Conservation (phyloP, 768 basidiomycete genomes). For the Brasilioporus rufonigricans region DNA sequence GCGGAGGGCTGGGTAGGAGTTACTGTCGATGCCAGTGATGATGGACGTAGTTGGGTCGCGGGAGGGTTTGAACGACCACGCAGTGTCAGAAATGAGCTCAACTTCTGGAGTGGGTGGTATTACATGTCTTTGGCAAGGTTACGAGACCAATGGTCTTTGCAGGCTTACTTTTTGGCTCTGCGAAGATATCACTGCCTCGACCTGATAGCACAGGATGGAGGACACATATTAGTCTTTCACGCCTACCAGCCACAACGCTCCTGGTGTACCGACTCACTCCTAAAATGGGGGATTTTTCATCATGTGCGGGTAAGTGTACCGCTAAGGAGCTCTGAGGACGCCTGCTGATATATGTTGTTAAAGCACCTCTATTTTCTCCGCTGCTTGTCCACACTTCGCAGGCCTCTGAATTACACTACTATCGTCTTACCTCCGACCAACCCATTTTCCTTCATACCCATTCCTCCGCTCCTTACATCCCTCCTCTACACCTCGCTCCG, state of each 20-base stretch:
- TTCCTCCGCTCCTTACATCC: slow-evolving; percentile 61
- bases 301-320: slow-evolving; percentile 30
- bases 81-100: slow-evolving; percentile 31
- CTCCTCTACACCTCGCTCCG: slow-evolving; percentile 14
- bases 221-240: slow-evolving; percentile 50
- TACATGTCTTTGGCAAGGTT: neutral
- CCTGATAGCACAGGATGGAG: slow-evolving; percentile 35
- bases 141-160: slow-evolving; percentile 10
- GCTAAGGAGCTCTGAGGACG: neutral
- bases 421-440: slow-evolving; percentile 41
- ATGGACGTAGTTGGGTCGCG: slow-evolving; percentile 60
- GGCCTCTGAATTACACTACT: slow-evolving; percentile 65
- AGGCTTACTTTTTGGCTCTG: slow-evolving; percentile 42
- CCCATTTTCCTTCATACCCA: slow-evolving; percentile 60
- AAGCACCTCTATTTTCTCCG: slow-evolving; percentile 59
- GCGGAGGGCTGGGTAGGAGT: slow-evolving; percentile 50
- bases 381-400: slow-evolving; percentile 64
- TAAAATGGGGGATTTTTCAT: slow-evolving; percentile 11
- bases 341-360: slow-evolving; percentile 7
- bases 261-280: slow-evolving; percentile 61
- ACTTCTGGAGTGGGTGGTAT: slow-evolving; percentile 43
- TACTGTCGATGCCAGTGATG: slow-evolving; percentile 44
- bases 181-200: slow-evolving; percentile 32
- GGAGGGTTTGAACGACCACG: slow-evolving; percentile 47
- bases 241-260: slow-evolving; percentile 56